phyloP scores from a whole-genome alignment of 805 yeast species.

The Lipomyces mesembrius region DNA sequence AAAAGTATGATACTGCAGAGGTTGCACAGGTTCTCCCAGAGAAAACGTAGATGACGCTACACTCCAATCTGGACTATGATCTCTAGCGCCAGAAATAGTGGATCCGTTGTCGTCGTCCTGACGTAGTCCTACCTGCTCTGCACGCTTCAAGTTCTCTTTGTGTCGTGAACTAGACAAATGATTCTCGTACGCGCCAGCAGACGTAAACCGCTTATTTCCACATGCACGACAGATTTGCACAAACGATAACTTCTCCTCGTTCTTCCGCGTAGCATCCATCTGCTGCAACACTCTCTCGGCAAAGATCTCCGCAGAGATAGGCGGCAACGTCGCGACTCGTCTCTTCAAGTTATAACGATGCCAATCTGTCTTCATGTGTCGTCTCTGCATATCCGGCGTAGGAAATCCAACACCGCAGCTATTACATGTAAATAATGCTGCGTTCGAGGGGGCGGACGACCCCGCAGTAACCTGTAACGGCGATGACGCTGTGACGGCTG shows the following conservation, averaged over 20 bases:
- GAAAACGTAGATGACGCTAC: slow-evolving; percentile 14
- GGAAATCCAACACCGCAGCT: slow-evolving; percentile 84
- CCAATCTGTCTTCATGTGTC: slow-evolving; percentile 98
- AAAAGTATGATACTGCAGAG: background rate
- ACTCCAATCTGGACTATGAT: slow-evolving; percentile 9
- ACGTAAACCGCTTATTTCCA: slow-evolving; percentile 38
- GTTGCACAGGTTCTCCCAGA: slow-evolving; percentile 13
- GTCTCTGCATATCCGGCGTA: slow-evolving; percentile 81
- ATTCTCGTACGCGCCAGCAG: slow-evolving; percentile 39
- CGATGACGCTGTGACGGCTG: background rate
- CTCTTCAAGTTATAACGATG: slow-evolving; percentile 94
- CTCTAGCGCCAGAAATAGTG: slow-evolving; percentile 4
- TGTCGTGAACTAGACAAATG: slow-evolving; percentile 38
- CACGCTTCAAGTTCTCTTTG: slow-evolving; percentile 26
- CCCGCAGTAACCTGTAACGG: background rate
- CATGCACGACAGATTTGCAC: slow-evolving; percentile 35
- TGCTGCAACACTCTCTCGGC: slow-evolving; percentile 66
- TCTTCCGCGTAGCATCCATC: slow-evolving; percentile 36
- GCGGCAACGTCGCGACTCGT: slow-evolving; percentile 81
- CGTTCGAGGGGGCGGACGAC: background rate
- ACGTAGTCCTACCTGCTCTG: slow-evolving; percentile 7
- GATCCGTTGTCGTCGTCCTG: slow-evolving; percentile 2
- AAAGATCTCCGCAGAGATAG: slow-evolving; percentile 69
- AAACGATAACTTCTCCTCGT: slow-evolving; percentile 29
- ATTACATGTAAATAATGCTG: slow-evolving; percentile 70